Evolutionary conservation across 805 yeast genomes (phyloP), one percentile per base, ranked within the genome.

Genomic region (Nakazawaea siamensis): DNA sequence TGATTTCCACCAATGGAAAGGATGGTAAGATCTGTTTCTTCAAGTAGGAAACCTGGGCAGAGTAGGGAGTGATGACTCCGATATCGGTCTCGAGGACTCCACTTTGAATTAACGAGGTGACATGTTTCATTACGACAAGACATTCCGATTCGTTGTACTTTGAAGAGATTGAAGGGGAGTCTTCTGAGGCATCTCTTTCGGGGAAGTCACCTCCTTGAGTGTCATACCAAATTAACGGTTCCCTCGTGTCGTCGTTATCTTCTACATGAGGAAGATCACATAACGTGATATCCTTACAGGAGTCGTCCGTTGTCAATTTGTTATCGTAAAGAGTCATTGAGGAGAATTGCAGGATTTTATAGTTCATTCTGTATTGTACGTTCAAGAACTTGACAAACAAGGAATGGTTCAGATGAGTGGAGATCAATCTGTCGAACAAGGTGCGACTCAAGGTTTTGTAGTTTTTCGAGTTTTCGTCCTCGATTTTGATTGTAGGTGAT

Each of bases 61-160:
- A 78, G 50, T 90, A 90, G 0, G 98, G 97, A 0, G 96, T 73
- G 24, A 90, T 88, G 0, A 90, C 62, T 9, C 97, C 98, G 41
- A 90, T 85, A 35, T 68, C 66, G 1, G 58, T 57, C 20, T 69
- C 66, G 2, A 50, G 33, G 0, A 84, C 76, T 2, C 87, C 85
- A 2, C 62, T 49, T 0, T 51, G 54, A 3, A 76, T 39, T 15
- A 90, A 60, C 14, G 62, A 51, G 2, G 54, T 47, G 4, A 85
- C 62, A 48, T 88, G 88, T 16, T 64, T 56, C 20, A 62, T 45
- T 0, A 77, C 90, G 8, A 85, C 50, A 26, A 64, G 53, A 1
- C 77, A 77, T 55, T 90, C 98, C 52, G 78, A 75, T 31, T 80
- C 85, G 52, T 90, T 90, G 45, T 54, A 78, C 48, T 80, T 80